phyloP scores from a whole-genome alignment of 2,329 filamentous ascomycete species.

The Tolypocladium ovalisporum region DNA sequence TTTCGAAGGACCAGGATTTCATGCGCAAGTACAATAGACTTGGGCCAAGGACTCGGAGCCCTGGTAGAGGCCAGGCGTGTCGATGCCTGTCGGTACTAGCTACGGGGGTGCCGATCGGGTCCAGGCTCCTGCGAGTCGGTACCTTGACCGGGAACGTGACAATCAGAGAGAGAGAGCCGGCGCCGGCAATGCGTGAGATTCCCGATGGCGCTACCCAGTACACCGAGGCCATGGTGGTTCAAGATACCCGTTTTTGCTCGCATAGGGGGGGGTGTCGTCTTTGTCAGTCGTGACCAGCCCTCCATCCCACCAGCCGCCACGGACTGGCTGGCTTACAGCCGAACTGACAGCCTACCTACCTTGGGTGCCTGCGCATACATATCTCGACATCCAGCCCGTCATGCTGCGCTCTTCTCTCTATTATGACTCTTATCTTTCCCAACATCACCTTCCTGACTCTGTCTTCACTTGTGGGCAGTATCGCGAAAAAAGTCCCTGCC shows the following conservation, averaged over 20 bases:
- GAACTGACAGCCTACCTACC: background rate
- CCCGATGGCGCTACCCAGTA: background rate
- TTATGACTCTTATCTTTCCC: background rate
- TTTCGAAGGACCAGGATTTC: background rate
- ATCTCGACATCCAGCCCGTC: background rate
- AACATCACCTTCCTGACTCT: background rate
- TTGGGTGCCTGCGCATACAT: background rate
- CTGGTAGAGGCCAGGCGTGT: no score
- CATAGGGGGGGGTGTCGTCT: background rate
- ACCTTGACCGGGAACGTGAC: background rate
- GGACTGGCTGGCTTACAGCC: background rate
- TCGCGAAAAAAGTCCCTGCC: background rate
- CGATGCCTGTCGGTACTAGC: background rate
- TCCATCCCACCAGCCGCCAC: background rate
- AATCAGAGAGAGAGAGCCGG: no score
- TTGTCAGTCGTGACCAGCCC: background rate
- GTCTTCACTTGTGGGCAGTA: background rate
- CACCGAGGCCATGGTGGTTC: background rate
- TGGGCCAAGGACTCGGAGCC: background rate
- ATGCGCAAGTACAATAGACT: background rate
- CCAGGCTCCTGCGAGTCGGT: background rate
- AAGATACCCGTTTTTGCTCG: background rate
- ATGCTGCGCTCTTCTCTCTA: background rate
- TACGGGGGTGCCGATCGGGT: background rate
- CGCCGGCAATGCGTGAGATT: background rate